Conservation (phyloP, 2,329 filamentous ascomycete genomes). For the Aspergillus sp. region DNA sequence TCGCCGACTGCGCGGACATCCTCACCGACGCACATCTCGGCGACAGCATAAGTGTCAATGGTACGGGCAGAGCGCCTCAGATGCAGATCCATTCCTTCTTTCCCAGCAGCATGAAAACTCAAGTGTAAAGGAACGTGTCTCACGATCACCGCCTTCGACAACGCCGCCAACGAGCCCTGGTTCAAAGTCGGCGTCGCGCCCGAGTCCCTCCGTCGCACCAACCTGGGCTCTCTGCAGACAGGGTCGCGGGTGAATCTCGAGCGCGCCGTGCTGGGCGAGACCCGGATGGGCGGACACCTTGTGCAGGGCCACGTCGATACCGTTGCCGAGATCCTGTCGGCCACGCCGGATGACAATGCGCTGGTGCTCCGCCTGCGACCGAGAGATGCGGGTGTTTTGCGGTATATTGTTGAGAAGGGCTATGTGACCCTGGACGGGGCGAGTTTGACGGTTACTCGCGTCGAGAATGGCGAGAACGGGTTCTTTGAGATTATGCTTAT, state of each 20-base stretch:
- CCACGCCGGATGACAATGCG: conserved; percentile 78
- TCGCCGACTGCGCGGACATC: conserved; percentile 65
- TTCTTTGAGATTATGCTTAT: conserved; percentile 97
- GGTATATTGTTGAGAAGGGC: conserved; percentile 92
- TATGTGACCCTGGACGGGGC: conserved; percentile 92
- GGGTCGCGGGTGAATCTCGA: conserved; percentile 79
- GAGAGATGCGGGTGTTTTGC: conserved; percentile 57
- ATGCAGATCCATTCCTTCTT: conserved; percentile 2
- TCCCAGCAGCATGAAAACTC: not conserved
- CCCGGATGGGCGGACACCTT: conserved; percentile 96
- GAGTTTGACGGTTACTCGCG: conserved; percentile 81
- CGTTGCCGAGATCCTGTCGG: conserved; percentile 62
- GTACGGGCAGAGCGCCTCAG: conserved; percentile 32
- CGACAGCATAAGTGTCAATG: conserved; percentile 92
- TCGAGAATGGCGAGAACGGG: conserved; percentile 68
- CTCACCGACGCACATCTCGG: conserved; percentile 76
- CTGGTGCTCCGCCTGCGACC: conserved; percentile 77
- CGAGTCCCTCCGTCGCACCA: conserved; percentile 90
- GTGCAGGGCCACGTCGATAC: conserved; percentile 97
- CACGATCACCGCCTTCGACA: conserved; percentile 68
- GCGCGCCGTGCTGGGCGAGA: conserved; percentile 79
- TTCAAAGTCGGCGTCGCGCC: conserved; percentile 94
- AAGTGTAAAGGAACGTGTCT: conserved; percentile 58
- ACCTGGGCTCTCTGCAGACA: conserved; percentile 65
- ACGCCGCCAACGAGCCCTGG: conserved; percentile 44